Evolutionary conservation across 2,329 filamentous ascomycete genomes (phyloP), one percentile per base, ranked within the genome.

Genomic region (Sphaerulina musiva): DNA sequence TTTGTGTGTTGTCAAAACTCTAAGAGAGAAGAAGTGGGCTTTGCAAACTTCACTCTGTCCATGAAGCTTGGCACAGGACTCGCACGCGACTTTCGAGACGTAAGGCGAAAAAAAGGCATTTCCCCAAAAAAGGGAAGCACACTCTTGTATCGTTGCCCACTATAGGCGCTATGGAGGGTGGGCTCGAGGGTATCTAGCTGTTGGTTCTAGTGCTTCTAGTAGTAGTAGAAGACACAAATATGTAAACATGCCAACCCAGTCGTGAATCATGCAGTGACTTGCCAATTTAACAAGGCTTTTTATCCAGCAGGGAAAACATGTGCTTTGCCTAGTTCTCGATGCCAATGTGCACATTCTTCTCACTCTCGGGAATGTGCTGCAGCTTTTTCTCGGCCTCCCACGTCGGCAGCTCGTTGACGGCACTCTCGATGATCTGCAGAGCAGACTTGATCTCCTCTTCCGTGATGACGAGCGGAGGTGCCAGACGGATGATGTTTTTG

Each of bases 401-500:
- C 6, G 68, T 83, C 2, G 91, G 90, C 50, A 98, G 79, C 72
- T 96, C 91, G 62, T 80, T 77, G 66, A 96, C 78, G 11, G 92
- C 85, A 68, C 91, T 84, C 58, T 83, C 80, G 68, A 98, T 95
- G 66, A 93, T 92, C 49, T 72, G 72, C 51, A 97, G 71, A 1
- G 92, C 86, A 68, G 83, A 81, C 63, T 83, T 79, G 62, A 98
- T 85, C 74, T 98, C 83, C 56, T 85, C 81, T 68, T 97, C 90
- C 26, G 85, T 90, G 67, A 98, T 97, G 61, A 98, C 90, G 51
- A 98, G 78, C 17, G 93, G 93, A 45, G 93, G 93, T n/a, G 93
- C 93, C 58, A 98, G 86, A 54, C 93, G 87, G 70, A 98, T 98
- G 71, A 98, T 97, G 74, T 97, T 96, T 68, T 95, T 86, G 73